phyloP scores from a whole-genome alignment of 2,329 filamentous ascomycete genomes.

The Pseudophaeomoniella oleicola region DNA sequence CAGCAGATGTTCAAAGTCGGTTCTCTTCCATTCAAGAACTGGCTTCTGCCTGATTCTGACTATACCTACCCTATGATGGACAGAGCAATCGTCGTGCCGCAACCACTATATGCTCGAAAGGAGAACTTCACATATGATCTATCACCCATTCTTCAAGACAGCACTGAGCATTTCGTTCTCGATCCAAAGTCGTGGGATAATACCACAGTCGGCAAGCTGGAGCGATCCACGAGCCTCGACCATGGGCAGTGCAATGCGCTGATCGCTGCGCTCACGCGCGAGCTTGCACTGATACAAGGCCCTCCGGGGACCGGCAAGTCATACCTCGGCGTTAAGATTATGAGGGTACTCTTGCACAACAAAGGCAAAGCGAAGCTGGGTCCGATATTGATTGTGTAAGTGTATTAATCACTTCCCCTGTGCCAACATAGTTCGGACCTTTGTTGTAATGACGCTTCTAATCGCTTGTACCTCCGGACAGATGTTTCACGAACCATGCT shows the following conservation, averaged over 20 bases:
- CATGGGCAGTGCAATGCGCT: constrained; percentile 3
- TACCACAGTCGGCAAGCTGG: constrained; percentile 2
- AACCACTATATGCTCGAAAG: constrained; percentile 36
- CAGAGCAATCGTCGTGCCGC: constrained; percentile 20
- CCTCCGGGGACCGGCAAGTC: constrained; percentile 17
- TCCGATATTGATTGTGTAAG: constrained; percentile 32
- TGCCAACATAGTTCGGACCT: no score
- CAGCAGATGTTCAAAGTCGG: constrained; percentile 6
- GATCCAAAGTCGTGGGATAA: no score
- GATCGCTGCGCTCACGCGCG: constrained; percentile 3
- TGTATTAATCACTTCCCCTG: no score
- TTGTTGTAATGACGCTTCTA: neutral
- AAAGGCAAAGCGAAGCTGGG: constrained; percentile 26
- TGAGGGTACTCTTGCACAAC: constrained; percentile 29
- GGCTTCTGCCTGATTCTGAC: constrained; percentile 6
- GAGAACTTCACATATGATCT: constrained; percentile 33
- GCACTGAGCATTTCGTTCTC: no score
- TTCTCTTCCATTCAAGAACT: constrained; percentile 15
- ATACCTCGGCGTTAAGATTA: constrained; percentile 14
- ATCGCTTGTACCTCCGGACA: neutral
- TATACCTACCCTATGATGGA: constrained; percentile 18
- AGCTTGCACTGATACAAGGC: constrained; percentile 13
- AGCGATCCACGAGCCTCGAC: constrained; percentile 3
- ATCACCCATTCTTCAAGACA: neutral
- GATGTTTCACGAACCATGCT: constrained; percentile 38